Conservation (phyloP, 2,329 filamentous ascomycete species). For the Hypocreales sp. region DNA sequence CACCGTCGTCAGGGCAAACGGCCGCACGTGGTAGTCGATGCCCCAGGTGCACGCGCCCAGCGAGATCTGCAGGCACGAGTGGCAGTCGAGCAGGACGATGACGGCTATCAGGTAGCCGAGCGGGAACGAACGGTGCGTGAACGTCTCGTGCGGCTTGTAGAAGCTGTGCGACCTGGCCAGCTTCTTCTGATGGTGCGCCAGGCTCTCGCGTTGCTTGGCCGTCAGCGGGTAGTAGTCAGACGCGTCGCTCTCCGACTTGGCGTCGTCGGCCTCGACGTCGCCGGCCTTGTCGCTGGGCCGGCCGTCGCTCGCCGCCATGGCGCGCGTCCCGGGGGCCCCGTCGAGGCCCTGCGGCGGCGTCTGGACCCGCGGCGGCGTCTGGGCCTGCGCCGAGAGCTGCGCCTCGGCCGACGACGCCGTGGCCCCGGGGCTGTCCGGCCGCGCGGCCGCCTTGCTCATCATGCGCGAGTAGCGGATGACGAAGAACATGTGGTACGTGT, state of each 20-base stretch:
- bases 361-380: background rate
- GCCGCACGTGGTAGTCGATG: conserved; percentile 54
- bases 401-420: background rate
- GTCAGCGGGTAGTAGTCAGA: conserved; percentile 47
- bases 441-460: conserved; percentile 26
- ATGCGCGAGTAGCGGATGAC: conserved; percentile 49
- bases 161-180: conserved; percentile 75
- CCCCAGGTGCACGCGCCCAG: conserved; percentile 68
- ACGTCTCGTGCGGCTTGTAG: conserved; percentile 78
- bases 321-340: background rate
- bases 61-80: conserved; percentile 66
- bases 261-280: background rate
- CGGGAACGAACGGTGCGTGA: conserved; percentile 68
- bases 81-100: conserved; percentile 64
- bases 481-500: conserved; percentile 80
- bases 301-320: conserved; percentile 5
- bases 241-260: conserved; percentile 17
- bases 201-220: conserved; percentile 47
- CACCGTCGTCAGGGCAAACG: conserved; percentile 59
- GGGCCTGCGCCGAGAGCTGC: background rate
- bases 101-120: conserved; percentile 59
- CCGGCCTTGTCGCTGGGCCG: background rate
- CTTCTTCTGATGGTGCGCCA: conserved; percentile 66
- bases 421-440: background rate
- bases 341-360: background rate